phyloP scores from a whole-genome alignment of 106 monocot genomes.

The Platanthera zijinensis region DNA sequence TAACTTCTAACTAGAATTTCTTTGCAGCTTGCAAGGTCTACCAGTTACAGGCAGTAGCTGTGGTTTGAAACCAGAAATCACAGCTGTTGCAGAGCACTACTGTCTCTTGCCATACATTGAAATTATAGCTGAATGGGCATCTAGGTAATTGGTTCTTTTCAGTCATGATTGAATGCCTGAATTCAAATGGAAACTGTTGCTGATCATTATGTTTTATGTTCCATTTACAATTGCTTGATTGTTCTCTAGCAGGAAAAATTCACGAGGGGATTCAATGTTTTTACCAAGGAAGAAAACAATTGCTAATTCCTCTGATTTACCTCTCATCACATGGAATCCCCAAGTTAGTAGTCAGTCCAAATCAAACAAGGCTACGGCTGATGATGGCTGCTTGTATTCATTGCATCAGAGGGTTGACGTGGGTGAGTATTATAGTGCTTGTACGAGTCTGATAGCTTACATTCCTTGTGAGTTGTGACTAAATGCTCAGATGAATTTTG shows the following conservation, averaged over 20 bases:
- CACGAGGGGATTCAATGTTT: background rate
- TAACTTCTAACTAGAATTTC: background rate
- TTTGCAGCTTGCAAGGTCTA: background rate
- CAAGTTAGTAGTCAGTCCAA: background rate
- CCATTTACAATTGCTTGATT: background rate
- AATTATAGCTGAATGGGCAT: background rate
- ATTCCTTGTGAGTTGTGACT: background rate
- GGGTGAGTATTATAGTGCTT: background rate
- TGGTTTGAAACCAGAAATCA: background rate
- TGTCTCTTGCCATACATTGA: constrained; percentile 1
- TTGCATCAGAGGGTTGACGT: background rate
- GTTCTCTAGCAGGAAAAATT: background rate
- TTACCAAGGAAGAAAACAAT: background rate
- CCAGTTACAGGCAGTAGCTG: background rate
- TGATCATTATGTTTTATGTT: background rate
- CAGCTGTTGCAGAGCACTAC: constrained; percentile 3
- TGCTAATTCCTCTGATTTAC: background rate
- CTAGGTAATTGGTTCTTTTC: background rate
- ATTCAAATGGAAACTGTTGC: background rate
- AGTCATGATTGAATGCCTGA: background rate
- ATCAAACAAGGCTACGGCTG: background rate
- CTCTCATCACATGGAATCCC: background rate
- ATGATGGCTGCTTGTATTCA: background rate
- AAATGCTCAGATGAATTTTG: background rate
- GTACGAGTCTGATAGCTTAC: background rate